Percentiles rank a stretch among this genome's conserved stretches.
These are phyloP conservation scores for Triangularia verruculosa DNA, from an alignment of 2,329 filamentous ascomycete genomes.

Conservation along the genomic window DNA sequence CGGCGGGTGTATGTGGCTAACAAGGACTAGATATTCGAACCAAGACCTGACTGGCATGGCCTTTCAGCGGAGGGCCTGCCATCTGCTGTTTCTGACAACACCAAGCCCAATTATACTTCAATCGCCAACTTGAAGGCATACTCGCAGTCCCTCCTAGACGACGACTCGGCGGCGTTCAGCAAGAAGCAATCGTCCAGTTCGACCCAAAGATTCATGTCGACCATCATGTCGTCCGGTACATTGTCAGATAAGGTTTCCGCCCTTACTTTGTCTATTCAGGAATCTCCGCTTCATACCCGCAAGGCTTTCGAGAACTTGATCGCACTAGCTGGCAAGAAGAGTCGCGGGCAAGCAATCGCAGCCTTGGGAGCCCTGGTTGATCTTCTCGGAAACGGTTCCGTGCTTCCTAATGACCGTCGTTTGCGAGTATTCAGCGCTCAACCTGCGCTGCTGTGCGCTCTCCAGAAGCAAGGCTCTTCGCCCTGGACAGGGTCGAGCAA, in stretches of 20 bases:
- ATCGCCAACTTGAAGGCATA: slow-evolving; percentile 61
- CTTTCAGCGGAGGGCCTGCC: slow-evolving; percentile 44
- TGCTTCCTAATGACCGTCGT: slow-evolving; percentile 80
- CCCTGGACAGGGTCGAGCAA: slow-evolving; percentile 67
- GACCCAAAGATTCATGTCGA: slow-evolving; percentile 92
- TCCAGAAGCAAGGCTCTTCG: slow-evolving; percentile 58
- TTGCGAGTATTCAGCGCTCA: slow-evolving; percentile 77
- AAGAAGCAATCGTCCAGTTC: slow-evolving; percentile 75
- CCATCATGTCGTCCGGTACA: slow-evolving; percentile 95
- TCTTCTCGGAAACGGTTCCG: slow-evolving; percentile 81
- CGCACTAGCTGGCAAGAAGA: slow-evolving; percentile 84
- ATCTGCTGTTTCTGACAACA: slow-evolving; percentile 43
- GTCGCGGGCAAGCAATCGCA: slow-evolving; percentile 85
- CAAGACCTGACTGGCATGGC: slow-evolving; percentile 56
- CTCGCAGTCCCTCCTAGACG: slow-evolving; percentile 70
- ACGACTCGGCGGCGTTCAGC: slow-evolving; percentile 73
- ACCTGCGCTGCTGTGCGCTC: slow-evolving; percentile 67
- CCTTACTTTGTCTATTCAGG: slow-evolving; percentile 88
- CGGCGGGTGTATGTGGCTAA: neutral
- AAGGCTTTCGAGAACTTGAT: slow-evolving; percentile 86
- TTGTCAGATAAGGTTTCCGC: slow-evolving; percentile 96
- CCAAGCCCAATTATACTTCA: slow-evolving; percentile 41
- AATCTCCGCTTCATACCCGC: slow-evolving; percentile 89
- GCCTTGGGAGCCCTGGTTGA: slow-evolving; percentile 93
- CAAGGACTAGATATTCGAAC: slow-evolving; percentile 49